Base-by-base conservation (phyloP, 148 eudicot genomes). In the Nepenthes gracilis region DNA sequence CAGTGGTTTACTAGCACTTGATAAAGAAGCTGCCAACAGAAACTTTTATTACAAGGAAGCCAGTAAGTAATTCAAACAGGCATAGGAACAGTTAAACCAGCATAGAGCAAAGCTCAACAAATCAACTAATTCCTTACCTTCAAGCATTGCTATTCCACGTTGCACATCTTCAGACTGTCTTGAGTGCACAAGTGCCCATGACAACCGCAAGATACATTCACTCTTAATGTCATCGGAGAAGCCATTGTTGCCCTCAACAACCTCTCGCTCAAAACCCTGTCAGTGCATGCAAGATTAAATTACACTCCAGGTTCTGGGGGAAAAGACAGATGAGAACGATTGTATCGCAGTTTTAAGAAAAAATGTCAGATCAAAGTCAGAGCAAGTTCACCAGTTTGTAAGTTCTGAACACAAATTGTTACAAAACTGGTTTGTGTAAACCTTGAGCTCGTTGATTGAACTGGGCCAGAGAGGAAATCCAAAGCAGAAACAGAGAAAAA, bases 101-200 rank as follows among this genome's bases (percentile, higher is more conserved):
- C 7, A 23, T 7, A 11, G 5, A 50, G 15, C 54, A 59, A n/a
- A 34, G 8, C 45, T 40, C 6, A 40, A 8, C 6, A 40, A 40
- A 40, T 40, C 8, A 40, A 1, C 8, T 40, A 4, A 40, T 40
- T 35, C 47, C 23, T 48, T 61, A 82, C 87, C 79, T 79, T 82
- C 83, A 64, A 82, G 75, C 83, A 82, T 79, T 9, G 87, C 87
- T 52, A 82, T 74, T 49, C 87, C 87, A 58, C 87, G 87, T 33
- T 79, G 83, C 6, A 82, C 77, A 67, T 82, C 83, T 54, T 71
- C 81, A 5, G 77, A 70, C 34, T 71, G 70, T 43, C 47, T 77
- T 13, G 87, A 82, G 72, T 82, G 87, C 58, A 82, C 87, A 66
- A 82, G 87, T 52, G 87, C 77, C 87, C 87, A 82, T 33, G 87